A percentile compares a stretch with the other conserved stretches of the same genome.
Conservation (phyloP, 2,329 filamentous ascomycete species). For the Arthrobotrys pseudoclavata region DNA sequence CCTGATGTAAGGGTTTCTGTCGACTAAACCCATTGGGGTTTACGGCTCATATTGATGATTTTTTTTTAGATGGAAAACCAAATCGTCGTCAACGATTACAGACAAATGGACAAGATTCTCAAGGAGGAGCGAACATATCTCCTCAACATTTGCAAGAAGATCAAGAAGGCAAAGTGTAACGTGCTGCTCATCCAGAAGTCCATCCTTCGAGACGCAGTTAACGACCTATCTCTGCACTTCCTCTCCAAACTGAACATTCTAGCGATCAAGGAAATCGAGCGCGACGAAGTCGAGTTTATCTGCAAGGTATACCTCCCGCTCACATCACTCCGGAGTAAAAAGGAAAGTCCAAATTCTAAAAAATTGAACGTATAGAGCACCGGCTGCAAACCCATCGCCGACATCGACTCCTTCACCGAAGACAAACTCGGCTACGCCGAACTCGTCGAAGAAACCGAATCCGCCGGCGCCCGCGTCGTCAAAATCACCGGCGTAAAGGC, state of each 20-base stretch:
- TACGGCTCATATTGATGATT: slow-evolving; percentile 59
- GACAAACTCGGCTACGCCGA: slow-evolving; percentile 97
- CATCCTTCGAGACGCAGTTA: slow-evolving; percentile 96
- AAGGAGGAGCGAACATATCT: slow-evolving; percentile 99
- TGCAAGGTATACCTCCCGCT: slow-evolving; percentile 75
- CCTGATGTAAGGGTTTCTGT: slow-evolving; percentile 79
- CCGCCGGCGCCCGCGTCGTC: slow-evolving; percentile 89
- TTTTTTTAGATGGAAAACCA: slow-evolving; percentile 91
- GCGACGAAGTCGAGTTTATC: slow-evolving; percentile 98
- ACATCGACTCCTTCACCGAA: slow-evolving; percentile 98
- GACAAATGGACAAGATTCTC: slow-evolving; percentile 99
- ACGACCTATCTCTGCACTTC: slow-evolving; percentile 97
- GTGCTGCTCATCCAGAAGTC: slow-evolving; percentile 98
- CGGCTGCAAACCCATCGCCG: slow-evolving; percentile 98
- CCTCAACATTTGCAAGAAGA: slow-evolving; percentile 99
- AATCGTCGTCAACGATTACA: slow-evolving; percentile 98
- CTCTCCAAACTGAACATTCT: slow-evolving; percentile 96
- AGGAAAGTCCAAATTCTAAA: neutral
- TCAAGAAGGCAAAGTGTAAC: slow-evolving; percentile 99
- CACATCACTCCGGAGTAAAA: neutral
- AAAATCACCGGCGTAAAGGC: slow-evolving; percentile 93
- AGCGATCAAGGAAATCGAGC: slow-evolving; percentile 96
- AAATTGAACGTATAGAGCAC: slow-evolving; percentile 73
- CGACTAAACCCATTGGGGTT: neutral
- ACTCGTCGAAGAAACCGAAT: slow-evolving; percentile 90